phyloP scores from a whole-genome alignment of 2,329 filamentous ascomycete species.

The Didymella exigua region DNA sequence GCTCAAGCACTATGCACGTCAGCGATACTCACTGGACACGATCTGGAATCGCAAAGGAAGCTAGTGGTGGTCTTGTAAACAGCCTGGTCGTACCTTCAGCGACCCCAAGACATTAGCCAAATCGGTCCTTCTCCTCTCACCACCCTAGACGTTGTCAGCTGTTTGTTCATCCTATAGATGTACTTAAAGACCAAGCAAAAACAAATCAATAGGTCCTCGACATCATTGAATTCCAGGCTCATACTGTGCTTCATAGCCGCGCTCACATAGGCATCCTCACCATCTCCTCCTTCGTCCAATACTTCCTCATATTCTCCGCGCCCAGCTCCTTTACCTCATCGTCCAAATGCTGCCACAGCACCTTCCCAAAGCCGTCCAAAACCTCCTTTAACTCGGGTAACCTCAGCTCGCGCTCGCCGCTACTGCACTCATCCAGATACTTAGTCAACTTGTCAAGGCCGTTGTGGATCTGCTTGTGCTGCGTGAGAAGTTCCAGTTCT shows the following conservation, averaged over 20 bases:
- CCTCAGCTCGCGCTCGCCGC: constrained; percentile 65
- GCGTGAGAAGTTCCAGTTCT: constrained; percentile 69
- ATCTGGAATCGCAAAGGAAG: too few species aligned
- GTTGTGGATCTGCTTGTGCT: constrained; percentile 79
- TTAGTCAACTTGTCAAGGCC: constrained; percentile 71
- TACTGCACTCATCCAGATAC: constrained; percentile 67
- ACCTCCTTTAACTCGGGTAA: constrained; percentile 67
- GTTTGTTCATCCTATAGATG: too few species aligned
- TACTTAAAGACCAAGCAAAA: too few species aligned
- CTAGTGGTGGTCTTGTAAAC: too few species aligned
- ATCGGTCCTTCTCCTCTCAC: too few species aligned
- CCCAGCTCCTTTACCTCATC: constrained; percentile 79
- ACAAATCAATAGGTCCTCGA: too few species aligned
- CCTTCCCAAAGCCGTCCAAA: constrained; percentile 78
- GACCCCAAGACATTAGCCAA: too few species aligned
- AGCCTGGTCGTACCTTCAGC: too few species aligned
- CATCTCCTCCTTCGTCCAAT: constrained; percentile 81
- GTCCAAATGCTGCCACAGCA: constrained; percentile 83
- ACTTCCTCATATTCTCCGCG: constrained; percentile 86
- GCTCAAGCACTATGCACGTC: too few species aligned
- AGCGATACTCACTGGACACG: too few species aligned
- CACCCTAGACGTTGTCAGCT: too few species aligned
- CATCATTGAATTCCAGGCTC: too few species aligned
- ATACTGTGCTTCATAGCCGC: background rate
- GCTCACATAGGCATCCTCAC: constrained; percentile 53